Conservation (phyloP, 2,329 filamentous ascomycete species). For the Thielaviopsis musarum region DNA sequence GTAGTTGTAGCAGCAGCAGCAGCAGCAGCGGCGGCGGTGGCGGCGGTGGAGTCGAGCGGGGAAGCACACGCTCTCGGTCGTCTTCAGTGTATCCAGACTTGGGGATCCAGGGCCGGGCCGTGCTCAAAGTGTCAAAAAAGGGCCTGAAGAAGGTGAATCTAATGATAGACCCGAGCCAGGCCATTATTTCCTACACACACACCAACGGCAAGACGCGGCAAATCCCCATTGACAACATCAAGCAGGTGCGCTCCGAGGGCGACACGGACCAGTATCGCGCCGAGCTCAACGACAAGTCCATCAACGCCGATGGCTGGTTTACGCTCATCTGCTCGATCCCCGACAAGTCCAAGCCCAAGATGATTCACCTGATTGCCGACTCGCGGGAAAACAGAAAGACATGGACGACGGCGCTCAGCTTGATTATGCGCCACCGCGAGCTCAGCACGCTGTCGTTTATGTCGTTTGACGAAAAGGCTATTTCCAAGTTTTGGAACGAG, state of each 20-base stretch:
- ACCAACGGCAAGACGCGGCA: conserved; percentile 60
- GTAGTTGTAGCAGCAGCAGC: too few relatives aligned
- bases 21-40: too few relatives aligned
- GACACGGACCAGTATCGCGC: conserved; percentile 82
- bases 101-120: conserved; percentile 59
- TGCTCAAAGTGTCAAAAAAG: conserved; percentile 78
- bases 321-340: conserved; percentile 75
- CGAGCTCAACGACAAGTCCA: conserved; percentile 55
- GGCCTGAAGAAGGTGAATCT: conserved; percentile 53
- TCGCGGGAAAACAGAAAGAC: conserved; percentile 53
- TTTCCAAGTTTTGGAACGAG: conserved; percentile 69
- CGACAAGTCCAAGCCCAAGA: conserved; percentile 62
- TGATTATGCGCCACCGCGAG: conserved; percentile 71
- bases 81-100: conserved; percentile 59
- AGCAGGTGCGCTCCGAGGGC: conserved; percentile 67
- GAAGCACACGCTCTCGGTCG: conserved; percentile 16
- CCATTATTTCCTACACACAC: conserved; percentile 72
- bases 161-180: conserved; percentile 64
- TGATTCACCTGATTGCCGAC: conserved; percentile 73
- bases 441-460: conserved; percentile 82
- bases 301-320: conserved; percentile 61
- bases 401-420: conserved; percentile 73
- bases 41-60: too few relatives aligned
- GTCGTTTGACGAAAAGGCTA: conserved; percentile 66
- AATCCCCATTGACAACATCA: conserved; percentile 90